These are phyloP conservation scores for Picocystis sp. DNA, from an alignment of 163 green algal species.

Conservation along the genomic window DNA sequence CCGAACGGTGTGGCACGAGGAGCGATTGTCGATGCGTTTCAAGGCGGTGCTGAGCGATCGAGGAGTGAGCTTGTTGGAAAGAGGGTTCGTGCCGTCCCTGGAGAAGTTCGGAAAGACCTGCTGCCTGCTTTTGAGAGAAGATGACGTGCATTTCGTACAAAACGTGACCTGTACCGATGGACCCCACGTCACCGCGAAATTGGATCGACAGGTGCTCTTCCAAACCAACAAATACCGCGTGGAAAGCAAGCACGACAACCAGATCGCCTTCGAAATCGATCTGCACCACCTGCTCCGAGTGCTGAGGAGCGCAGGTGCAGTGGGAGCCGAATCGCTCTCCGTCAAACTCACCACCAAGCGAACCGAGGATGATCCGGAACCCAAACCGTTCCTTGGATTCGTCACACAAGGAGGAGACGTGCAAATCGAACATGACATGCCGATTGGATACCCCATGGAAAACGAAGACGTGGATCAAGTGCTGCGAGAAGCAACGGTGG, in stretches of 20 bases:
- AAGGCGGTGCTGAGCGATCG: background rate
- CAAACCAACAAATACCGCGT: slow-evolving; percentile 23
- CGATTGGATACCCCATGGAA: background rate
- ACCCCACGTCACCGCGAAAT: slow-evolving; percentile 35
- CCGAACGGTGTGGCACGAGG: no score
- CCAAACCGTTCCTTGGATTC: background rate
- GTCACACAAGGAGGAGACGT: background rate
- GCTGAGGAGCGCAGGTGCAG: slow-evolving; percentile 29
- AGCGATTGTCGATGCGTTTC: background rate
- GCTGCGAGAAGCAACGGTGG: slow-evolving; percentile 11
- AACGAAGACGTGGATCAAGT: background rate
- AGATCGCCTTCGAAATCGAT: slow-evolving; percentile 55
- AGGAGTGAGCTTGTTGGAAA: background rate
- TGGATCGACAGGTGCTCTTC: slow-evolving; percentile 49
- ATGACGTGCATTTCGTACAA: slow-evolving; percentile 56
- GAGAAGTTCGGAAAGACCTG: slow-evolving; percentile 69
- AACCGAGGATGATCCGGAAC: background rate
- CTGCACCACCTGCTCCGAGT: slow-evolving; percentile 38
- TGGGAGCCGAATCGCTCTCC: slow-evolving; percentile 38
- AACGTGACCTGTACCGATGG: slow-evolving; percentile 45
- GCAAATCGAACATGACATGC: background rate
- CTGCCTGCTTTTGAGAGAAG: slow-evolving; percentile 38
- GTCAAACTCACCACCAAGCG: slow-evolving; percentile 18
- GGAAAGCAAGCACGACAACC: slow-evolving; percentile 39
- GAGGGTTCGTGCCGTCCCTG: slow-evolving; percentile 46